Conservation (phyloP, 495 filamentous ascomycete species). For the Hypoxylon trugodes region DNA sequence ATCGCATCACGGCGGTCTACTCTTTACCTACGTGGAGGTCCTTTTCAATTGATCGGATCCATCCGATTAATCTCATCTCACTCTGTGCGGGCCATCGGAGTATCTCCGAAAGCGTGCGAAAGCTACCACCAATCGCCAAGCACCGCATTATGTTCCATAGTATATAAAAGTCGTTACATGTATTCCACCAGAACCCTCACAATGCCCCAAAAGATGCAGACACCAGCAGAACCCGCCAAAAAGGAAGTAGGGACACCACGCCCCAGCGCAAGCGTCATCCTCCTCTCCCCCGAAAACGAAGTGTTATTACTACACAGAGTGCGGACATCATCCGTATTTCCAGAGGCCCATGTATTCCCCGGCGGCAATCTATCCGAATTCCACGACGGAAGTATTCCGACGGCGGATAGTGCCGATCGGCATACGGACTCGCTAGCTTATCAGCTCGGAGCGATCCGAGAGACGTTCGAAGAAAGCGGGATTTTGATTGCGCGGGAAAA, state of each 20-base stretch:
- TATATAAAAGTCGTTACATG: background rate
- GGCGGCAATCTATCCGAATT: conserved; percentile 82
- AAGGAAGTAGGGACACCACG: conserved; percentile 26
- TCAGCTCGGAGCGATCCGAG: conserved; percentile 80
- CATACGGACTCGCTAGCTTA: conserved; percentile 76
- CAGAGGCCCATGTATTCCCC: conserved; percentile 94
- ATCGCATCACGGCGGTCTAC: background rate
- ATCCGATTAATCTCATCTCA: conserved; percentile 9
- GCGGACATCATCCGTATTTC: conserved; percentile 79
- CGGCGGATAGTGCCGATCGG: conserved; percentile 51
- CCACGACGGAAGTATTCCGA: conserved; percentile 71
- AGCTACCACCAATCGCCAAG: too few species aligned
- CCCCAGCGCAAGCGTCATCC: conserved; percentile 70
- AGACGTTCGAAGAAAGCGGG: conserved; percentile 95
- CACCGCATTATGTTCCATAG: background rate
- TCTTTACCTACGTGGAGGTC: background rate
- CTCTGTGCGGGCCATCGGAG: background rate
- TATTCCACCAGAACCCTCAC: background rate
- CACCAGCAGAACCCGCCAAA: background rate
- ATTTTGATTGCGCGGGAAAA: conserved; percentile 76
- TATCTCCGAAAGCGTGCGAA: background rate
- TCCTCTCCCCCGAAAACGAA: conserved; percentile 86
- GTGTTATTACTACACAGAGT: conserved; percentile 89
- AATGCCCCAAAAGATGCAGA: conserved; percentile 3
- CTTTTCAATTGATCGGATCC: background rate